Percentiles rank a stretch among this genome's conserved stretches.
These are phyloP conservation scores for Millerozyma miso DNA, from an alignment of 805 yeast genomes.

Conservation along the genomic window DNA sequence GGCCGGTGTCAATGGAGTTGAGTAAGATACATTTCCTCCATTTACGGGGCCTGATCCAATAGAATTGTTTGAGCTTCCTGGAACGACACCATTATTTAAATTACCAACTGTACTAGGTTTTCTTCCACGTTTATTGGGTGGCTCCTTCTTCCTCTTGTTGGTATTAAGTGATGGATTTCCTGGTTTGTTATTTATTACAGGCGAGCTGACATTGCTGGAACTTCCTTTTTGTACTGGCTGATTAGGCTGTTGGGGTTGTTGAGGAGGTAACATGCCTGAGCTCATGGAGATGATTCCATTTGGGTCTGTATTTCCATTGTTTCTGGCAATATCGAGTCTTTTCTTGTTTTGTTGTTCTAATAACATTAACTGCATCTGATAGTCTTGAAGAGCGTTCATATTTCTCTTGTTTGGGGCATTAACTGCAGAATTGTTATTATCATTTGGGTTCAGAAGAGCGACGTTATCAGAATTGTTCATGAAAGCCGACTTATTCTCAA, in stretches of 20 bases:
- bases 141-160: constrained; percentile 29
- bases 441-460: constrained; percentile 2
- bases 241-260: constrained; percentile 7
- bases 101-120: constrained; percentile 23
- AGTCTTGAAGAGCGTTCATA: constrained; percentile 67
- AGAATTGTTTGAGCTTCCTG: constrained; percentile 14
- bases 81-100: constrained; percentile 5
- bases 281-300: constrained; percentile 6
- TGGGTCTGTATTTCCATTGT: constrained; percentile 21
- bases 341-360: constrained; percentile 74
- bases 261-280: constrained; percentile 24
- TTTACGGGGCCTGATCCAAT: constrained; percentile 11
- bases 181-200: constrained; percentile 32
- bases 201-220: constrained; percentile 29
- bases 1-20: constrained; percentile 39
- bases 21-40: constrained; percentile 20
- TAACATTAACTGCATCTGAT: constrained; percentile 72
- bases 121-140: constrained; percentile 27
- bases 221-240: constrained; percentile 16
- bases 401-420: constrained; percentile 19
- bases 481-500: constrained; percentile 9
- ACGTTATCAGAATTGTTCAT: constrained; percentile 1
- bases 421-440: constrained; percentile 3
- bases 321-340: constrained; percentile 52
- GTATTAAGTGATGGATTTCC: constrained; percentile 5